Conservation (phyloP, 2,329 filamentous ascomycete species). For the Dendrostoma leiphaemia region DNA sequence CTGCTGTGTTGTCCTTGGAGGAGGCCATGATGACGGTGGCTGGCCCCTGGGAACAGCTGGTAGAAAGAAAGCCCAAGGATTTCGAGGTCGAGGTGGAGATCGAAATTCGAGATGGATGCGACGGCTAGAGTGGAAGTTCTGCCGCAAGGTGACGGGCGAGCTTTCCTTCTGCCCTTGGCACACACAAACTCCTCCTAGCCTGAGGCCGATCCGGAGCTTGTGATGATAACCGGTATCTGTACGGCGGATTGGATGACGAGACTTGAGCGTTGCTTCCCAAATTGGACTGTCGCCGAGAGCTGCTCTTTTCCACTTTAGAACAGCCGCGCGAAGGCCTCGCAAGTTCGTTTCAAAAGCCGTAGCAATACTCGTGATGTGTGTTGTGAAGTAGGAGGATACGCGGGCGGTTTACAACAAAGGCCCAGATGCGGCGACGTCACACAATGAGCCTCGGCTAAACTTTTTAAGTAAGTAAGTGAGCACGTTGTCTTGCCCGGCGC, state of each 20-base stretch:
- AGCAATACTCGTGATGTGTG: neutral
- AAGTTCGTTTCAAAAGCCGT: no score
- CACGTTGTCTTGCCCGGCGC: neutral
- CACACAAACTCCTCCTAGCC: neutral
- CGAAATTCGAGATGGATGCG: no score
- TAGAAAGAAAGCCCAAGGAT: neutral
- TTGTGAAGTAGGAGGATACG: neutral
- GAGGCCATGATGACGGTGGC: conserved; percentile 4
- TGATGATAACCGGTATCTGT: no score
- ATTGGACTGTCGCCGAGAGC: no score
- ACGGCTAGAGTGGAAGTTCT: no score
- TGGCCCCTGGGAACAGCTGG: neutral
- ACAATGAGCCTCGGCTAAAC: conserved; percentile 12
- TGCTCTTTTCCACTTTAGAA: no score
- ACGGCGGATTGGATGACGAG: no score
- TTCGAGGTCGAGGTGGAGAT: neutral
- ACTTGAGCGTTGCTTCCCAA: no score
- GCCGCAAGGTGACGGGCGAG: no score
- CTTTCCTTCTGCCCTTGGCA: neutral
- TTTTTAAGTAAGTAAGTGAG: no score
- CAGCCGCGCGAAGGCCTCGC: no score
- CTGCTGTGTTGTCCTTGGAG: conserved; percentile 12
- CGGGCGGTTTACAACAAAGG: conserved; percentile 4
- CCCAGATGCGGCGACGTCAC: conserved; percentile 9
- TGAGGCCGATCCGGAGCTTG: neutral